phyloP scores from a whole-genome alignment of 257 asterid genomes.

The Solanum piurae region DNA sequence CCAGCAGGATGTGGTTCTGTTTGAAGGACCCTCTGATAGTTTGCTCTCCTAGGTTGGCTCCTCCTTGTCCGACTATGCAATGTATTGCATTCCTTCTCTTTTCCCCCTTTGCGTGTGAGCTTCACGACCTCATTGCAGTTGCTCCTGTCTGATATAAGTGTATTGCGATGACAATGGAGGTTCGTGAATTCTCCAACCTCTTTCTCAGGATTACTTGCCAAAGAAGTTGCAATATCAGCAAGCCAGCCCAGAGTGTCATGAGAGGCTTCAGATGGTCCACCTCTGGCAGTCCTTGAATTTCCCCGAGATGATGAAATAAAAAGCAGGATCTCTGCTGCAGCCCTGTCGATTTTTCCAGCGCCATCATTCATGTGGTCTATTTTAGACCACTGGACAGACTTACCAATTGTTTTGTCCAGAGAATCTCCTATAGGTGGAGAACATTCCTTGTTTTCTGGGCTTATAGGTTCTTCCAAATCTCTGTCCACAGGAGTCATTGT shows the following conservation, averaged over 20 bases:
- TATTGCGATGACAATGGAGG: neutral
- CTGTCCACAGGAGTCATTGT: neutral
- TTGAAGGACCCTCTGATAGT: conserved; percentile 8
- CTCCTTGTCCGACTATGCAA: conserved; percentile 1
- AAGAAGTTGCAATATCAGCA: conserved; percentile 45
- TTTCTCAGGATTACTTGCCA: conserved; percentile 17
- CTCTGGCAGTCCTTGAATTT: neutral
- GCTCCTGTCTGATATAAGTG: neutral
- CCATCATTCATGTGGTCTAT: neutral
- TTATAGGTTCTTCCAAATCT: conserved; percentile 31
- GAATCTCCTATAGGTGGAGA: conserved; percentile 48
- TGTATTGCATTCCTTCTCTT: conserved; percentile 5
- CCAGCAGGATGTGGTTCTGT: neutral
- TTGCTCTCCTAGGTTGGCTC: conserved; percentile 14
- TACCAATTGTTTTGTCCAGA: conserved; percentile 20
- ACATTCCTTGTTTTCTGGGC: conserved; percentile 52
- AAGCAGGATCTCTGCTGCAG: conserved; percentile 50
- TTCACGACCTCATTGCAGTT: neutral
- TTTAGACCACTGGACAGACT: conserved; percentile 6
- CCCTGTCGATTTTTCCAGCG: conserved; percentile 10
- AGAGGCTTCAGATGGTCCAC: conserved; percentile 3
- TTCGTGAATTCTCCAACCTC: neutral
- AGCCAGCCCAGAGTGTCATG: conserved; percentile 36
- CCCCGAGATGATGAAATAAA: conserved; percentile 22
- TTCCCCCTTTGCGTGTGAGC: neutral